Base-by-base conservation (phyloP, 208 protist species). In the Leishmania tropica region DNA sequence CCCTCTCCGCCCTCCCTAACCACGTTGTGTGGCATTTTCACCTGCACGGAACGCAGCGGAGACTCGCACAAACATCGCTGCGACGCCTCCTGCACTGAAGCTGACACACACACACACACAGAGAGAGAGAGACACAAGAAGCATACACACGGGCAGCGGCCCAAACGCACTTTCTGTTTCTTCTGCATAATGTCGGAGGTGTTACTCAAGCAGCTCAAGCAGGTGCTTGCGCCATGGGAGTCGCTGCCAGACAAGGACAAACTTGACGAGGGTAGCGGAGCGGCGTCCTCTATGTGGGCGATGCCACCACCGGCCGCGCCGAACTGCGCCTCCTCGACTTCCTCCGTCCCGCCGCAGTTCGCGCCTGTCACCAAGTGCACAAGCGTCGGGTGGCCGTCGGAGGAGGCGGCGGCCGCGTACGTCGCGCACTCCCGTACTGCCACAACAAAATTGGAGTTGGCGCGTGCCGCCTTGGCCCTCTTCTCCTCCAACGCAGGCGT, bases 401-500 rank as follows among this genome's bases (percentile, higher is more conserved):
- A 79, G 17, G 72, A 64, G 37, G 35, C 60, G 45, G 72, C 64
- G 3, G 17, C 65, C 5, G 51, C 64, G 75, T 72, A 53, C 13
- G 11, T 68, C 37, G 13, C 17, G 35, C 42, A 54, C 11, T 78
- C 56, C 42, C 81, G 78, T 53, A 51, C 83, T 83, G 75, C 87
- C 83, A 75, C 85, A 76, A 79, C 84, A 48, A 71, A 86, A 83
- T 60, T 97, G 35, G 92, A 97, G 82, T 77, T 97, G 28, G 82
- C 90, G 2, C 91, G 94, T 11, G 92, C 94, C 8, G 92, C 89
- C 3, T 87, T 97, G 51, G 90, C 90, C 3, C 83, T 97, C n/a
- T 97, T 95, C 71, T 83, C 88, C 28, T 96, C 92, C 73, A 96
- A 96, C 84, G 76, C 91, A 19, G 92, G 92, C 6, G 84, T 85